Base-by-base conservation (phyloP, 371 early-diverging fungal genomes). In the Syncephalastrum sp. region DNA sequence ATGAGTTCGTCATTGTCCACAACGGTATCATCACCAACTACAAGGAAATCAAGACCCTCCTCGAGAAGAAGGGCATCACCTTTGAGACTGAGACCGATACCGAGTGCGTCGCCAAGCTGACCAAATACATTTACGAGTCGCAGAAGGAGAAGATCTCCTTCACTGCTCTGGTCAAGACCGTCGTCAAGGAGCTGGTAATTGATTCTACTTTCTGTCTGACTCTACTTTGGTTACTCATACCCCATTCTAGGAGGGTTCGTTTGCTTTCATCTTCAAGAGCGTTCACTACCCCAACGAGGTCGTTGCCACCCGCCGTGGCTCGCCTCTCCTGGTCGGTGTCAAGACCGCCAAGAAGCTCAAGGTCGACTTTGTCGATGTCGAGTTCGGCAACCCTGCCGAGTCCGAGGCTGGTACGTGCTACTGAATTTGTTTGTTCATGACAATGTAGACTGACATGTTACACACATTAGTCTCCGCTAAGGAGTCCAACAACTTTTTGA, bases 11-110 rank as follows among this genome's bases (percentile, higher is more conserved):
- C 50, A 84, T 90, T 41, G 98, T 99, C 21, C 99, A 99, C 85
- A 99, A 99, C 72, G 99, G 99, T 61, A 99, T 99, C 77, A 96
- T 99, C 64, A 97, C 97, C 70, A 99, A 99, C 88, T 97, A 94
- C 85, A 93, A 93, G 79, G 96, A 94, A 72, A 81, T 99, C 66
- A 87, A 89, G 68, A 90, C 92, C 16, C 84, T 95, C 49, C 84
- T 99, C 47, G 86, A 90, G 69, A 95, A 90, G 83, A 94, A 95
- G 82, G 96, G 95, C 42, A 93, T 93, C 77, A 63, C 64, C 14
- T 99, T 99, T 73, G 94, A 96, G 75, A 84, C 89, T 41, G 97
- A 98, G 53, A 99, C 99, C 44, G 99, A 99, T 68, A 98, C 99
- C 13, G 99, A 99, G 81, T 88, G 90, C 63, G 93, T 95, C 56